Evolutionary conservation across 495 filamentous ascomycete genomes (phyloP), one percentile per base, ranked within the genome.

Genomic region (Penicillium diatomitis): DNA sequence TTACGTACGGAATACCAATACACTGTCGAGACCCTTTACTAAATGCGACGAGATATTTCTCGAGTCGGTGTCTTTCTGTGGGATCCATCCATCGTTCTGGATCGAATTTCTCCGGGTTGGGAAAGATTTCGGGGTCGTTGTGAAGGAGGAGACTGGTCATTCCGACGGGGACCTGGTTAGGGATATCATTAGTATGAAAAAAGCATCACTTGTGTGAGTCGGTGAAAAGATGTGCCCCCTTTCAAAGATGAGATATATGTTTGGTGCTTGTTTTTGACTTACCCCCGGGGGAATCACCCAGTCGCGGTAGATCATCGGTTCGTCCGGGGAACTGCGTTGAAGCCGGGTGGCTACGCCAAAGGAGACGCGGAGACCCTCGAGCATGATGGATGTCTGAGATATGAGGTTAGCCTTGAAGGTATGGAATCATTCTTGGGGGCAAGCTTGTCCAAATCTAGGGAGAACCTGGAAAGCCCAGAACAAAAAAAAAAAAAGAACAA

Each of bases 31-130:
- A 64, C 2, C 78, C 75, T 53, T 69, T 73, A 12, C 61, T 68
- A 46, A 81, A 80, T 0, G 71, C 49, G 3, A 76, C 59, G 44
- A 79, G 42, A 41, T 76, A 74, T 40, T 64, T 68, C 11, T 74
- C 68, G 32, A 78, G 58, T 9, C 57, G 50, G 30, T 65, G 56
- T 3, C 65, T 60, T 20, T 60, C 42, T 5, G 58, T 51, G 2
- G 38, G 54, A 32, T 62, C 58, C 47, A 61, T 48, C 71, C 72
- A 79, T 31, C 74, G 65, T 29, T 75, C 66, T 3, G 75, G 73
- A 0, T 56, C 50, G 54, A 76, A 78, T 0, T 27, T 54, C 12
- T 62, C 37, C 2, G 66, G 65, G 35, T 73, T 55, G 0, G 71
- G 66, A 43, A 75, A 79, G 27, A 74, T 59, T 2, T 45, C 33